These are phyloP conservation scores for Astragalus membranaceus DNA, from an alignment of 306 rosid species.

Conservation along the genomic window DNA sequence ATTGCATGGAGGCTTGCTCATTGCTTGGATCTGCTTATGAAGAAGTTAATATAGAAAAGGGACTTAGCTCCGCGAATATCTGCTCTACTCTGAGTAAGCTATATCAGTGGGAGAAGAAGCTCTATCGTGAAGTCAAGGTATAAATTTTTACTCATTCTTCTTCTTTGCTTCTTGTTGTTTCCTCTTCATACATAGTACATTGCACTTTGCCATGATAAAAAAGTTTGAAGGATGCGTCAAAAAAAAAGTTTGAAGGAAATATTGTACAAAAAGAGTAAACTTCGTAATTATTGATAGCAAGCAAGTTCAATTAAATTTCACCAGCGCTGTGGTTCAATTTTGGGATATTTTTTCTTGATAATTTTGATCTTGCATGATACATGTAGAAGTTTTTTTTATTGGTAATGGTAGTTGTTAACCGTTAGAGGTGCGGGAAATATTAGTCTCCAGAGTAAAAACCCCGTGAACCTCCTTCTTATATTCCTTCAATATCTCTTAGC, in stretches of 20 bases:
- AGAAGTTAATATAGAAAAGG: slow-evolving; percentile 28
- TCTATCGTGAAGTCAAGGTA: slow-evolving; percentile 82
- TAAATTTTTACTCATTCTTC: not conserved
- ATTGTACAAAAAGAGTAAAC: not conserved
- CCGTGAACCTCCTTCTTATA: too few relatives aligned
- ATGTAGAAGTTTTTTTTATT: not conserved
- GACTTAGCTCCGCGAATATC: slow-evolving; percentile 27
- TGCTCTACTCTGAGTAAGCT: slow-evolving; percentile 54
- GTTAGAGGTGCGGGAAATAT: too few relatives aligned
- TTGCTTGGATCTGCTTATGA: not conserved
- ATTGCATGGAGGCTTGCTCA: slow-evolving; percentile 19
- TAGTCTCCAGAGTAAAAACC: too few relatives aligned
- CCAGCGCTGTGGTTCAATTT: not conserved
- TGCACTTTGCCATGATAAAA: not conserved
- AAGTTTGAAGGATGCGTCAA: too few relatives aligned
- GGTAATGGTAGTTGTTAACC: too few relatives aligned
- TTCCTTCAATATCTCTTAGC: too few relatives aligned
- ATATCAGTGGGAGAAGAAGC: slow-evolving; percentile 77
- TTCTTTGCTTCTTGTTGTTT: not conserved
- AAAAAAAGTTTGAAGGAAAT: not conserved
- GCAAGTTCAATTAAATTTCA: not conserved
- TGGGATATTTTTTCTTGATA: not conserved
- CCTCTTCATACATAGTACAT: not conserved
- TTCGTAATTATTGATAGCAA: not conserved
- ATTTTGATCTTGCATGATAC: not conserved